Base-by-base conservation (phyloP, 768 basidiomycete species). In the Botryobasidium botryosum region DNA sequence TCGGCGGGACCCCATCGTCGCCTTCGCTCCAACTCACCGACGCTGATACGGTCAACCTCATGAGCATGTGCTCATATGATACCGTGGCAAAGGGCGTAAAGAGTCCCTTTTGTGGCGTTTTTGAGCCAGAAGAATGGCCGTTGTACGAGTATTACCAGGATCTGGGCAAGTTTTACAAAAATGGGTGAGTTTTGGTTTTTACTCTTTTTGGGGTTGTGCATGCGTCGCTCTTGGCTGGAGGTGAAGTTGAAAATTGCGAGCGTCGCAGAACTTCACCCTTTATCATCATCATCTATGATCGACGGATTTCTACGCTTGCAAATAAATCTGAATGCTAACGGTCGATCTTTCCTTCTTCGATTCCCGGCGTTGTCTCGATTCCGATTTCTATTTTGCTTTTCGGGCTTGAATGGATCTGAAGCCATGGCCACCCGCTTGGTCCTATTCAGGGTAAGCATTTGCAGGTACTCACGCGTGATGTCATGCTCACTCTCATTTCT, bases 131-230 rank as follows among this genome's bases (percentile, higher is more conserved):
- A 25, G 26, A 24, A 21, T 42, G 10, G 10, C 13, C 13, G 15
- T 8, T 8, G 23, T 28, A 10, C 12, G 40, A 42, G 40, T 26
- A 24, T 13, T 42, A 42, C 29, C 25, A 42, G 24, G 40, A 42
- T 29, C 8, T 42, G 15, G 28, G 40, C 20, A 42, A 42, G 27
- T 42, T 12, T 42, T 42, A 42, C 27, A 13, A 10, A 13, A 42
- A 21, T 10, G 40, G 40, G 40, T 42, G 26, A 42, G 40, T 42
- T 28, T 31, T 39, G 13, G 23, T 39, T 13, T 39, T n/a, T n/a
- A n/a, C n/a, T n/a, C n/a, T n/a, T n/a, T n/a, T n/a, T n/a, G n/a
- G n/a, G n/a, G n/a, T n/a, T n/a, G n/a, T n/a, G n/a, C n/a, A n/a
- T n/a, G n/a, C n/a, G n/a, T n/a, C n/a, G n/a, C n/a, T n/a, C n/a